Percentiles rank a stretch among this genome's conserved stretches.
phyloP scores from a whole-genome alignment of 768 basidiomycete genomes.

The Daedalea quercina region DNA sequence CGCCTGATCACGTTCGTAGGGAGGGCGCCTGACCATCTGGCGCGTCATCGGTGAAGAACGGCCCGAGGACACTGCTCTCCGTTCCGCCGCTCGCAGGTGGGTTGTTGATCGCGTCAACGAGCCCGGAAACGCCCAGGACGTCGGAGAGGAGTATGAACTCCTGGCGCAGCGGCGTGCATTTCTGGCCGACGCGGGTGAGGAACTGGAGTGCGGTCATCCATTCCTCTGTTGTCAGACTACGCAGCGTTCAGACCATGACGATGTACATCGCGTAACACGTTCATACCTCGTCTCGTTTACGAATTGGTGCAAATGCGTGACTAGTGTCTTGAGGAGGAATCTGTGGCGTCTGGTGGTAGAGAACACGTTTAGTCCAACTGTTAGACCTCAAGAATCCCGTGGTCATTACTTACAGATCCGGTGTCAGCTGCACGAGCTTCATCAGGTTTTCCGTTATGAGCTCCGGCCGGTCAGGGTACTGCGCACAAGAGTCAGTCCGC shows the following conservation, averaged over 20 bases:
- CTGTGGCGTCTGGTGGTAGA: constrained; percentile 37
- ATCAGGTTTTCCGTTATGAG: constrained; percentile 42
- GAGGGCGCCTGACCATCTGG: constrained; percentile 45
- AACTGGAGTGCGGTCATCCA: constrained; percentile 81
- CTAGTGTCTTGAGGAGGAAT: constrained; percentile 44
- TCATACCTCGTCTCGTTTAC: constrained; percentile 60
- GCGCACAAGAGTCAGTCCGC: not conserved
- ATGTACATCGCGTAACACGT: no score
- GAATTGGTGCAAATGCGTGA: constrained; percentile 70
- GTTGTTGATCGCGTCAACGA: constrained; percentile 74
- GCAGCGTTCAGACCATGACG: not conserved
- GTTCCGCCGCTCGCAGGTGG: constrained; percentile 56
- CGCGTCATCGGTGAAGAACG: constrained; percentile 77
- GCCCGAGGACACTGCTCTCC: constrained; percentile 73
- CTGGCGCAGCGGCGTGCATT: constrained; percentile 51
- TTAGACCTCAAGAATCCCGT: not conserved
- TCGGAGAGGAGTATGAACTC: constrained; percentile 89
- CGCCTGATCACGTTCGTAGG: constrained; percentile 23
- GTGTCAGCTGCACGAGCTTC: constrained; percentile 30
- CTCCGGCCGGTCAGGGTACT: constrained; percentile 45
- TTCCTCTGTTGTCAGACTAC: constrained; percentile 70
- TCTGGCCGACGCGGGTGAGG: constrained; percentile 69
- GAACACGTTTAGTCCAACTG: not conserved
- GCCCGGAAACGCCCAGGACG: constrained; percentile 66
- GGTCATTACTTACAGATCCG: constrained; percentile 30